Percentiles rank a stretch among this genome's conserved stretches.
phyloP scores from a whole-genome alignment of 176 grass and related monocot species.

The barley (Hordeum vulgare) region DNA sequence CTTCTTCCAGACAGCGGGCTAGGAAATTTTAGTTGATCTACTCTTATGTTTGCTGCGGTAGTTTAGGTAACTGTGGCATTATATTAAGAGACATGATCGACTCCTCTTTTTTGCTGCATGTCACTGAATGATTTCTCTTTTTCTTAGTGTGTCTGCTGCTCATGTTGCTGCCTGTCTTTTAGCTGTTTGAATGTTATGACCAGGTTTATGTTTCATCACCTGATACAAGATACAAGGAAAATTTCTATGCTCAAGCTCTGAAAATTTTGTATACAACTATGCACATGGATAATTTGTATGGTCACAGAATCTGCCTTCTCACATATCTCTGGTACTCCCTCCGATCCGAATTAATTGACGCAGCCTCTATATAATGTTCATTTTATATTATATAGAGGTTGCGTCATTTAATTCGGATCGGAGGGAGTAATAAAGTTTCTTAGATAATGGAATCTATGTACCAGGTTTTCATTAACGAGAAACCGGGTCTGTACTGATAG shows the following conservation, averaged over 20 bases:
- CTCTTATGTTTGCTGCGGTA: not conserved
- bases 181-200: not conserved
- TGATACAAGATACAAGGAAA: not conserved
- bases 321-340: not conserved
- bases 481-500: not conserved
- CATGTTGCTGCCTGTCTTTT: not conserved
- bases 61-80: not conserved
- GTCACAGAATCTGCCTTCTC: not conserved
- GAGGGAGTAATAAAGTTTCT: not conserved
- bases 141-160: not conserved
- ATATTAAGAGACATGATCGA: not conserved
- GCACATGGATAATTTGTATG: not conserved
- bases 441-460: not conserved
- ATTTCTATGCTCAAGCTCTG: not conserved
- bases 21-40: not conserved
- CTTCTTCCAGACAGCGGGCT: not conserved
- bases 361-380: no score
- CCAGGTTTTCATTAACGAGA: not conserved
- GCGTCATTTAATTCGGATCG: no score
- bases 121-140: not conserved
- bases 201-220: not conserved
- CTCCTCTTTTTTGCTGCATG: not conserved
- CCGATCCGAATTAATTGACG: no score
- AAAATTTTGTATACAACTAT: not conserved
- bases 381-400: no score